These are phyloP conservation scores for Solanum corneliomulleri DNA, from an alignment of 257 asterid genomes.

Conservation along the genomic window DNA sequence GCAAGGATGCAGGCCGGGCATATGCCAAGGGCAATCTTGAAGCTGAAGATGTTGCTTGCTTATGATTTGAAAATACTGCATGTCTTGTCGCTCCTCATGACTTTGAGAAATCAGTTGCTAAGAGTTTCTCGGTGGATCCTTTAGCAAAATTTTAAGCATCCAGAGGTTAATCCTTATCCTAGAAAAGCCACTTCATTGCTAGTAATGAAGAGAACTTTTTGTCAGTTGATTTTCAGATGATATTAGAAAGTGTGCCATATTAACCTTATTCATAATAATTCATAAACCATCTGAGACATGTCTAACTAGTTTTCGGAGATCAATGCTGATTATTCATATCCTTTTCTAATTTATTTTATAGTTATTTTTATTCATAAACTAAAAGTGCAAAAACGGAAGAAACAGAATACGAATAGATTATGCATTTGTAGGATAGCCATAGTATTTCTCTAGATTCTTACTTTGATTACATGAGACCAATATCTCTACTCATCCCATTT, in stretches of 20 bases:
- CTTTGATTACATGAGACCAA: background rate
- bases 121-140: slow-evolving; percentile 6
- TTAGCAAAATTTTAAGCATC: slow-evolving; percentile 13
- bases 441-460: background rate
- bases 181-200: background rate
- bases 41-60: background rate
- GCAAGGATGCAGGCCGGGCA: slow-evolving; percentile 4
- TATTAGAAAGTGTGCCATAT: background rate
- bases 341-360: background rate
- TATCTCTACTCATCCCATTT: background rate
- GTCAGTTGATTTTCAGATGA: background rate
- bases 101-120: slow-evolving; percentile 12
- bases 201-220: slow-evolving; percentile 12
- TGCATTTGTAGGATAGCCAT: background rate
- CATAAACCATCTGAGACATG: background rate
- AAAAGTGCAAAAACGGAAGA: background rate
- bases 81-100: slow-evolving; percentile 1
- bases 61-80: slow-evolving; percentile 8
- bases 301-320: background rate
- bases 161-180: slow-evolving; percentile 8
- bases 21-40: background rate
- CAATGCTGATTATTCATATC: background rate
- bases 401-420: background rate
- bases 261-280: background rate
- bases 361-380: background rate